Conservation (phyloP, 2,329 filamentous ascomycete species). For the Colletotrichum sp. region DNA sequence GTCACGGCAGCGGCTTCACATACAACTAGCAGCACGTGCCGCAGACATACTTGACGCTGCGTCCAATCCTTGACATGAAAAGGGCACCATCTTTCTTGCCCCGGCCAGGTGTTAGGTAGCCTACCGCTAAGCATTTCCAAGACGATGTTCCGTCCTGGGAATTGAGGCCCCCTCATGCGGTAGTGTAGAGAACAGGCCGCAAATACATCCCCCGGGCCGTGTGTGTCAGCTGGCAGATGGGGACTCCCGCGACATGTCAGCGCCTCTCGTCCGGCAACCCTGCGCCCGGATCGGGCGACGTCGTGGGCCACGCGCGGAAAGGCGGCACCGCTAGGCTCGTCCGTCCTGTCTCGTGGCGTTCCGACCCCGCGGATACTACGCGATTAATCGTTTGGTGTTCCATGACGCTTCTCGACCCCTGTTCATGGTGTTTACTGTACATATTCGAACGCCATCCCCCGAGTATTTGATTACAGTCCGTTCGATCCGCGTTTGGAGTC, state of each 20-base stretch:
- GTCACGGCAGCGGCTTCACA: neutral
- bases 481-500: neutral
- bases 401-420: neutral
- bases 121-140: neutral
- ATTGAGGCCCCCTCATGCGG: neutral
- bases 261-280: neutral
- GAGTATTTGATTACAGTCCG: neutral
- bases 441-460: neutral
- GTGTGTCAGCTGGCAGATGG: slow-evolving; percentile 15
- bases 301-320: slow-evolving; percentile 14
- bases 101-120: neutral
- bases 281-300: slow-evolving; percentile 15
- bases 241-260: neutral
- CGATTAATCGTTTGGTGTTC: neutral
- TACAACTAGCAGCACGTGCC: slow-evolving; percentile 1
- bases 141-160: neutral
- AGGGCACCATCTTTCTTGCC: neutral
- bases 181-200: neutral
- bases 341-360: neutral
- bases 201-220: neutral
- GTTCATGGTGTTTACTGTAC: neutral
- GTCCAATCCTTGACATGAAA: neutral
- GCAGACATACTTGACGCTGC: neutral
- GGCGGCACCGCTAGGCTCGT: slow-evolving; percentile 14
- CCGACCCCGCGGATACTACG: neutral